These are phyloP conservation scores for Acanthamoeba lenticulata DNA, from an alignment of 208 protist genomes.

Conservation along the genomic window DNA sequence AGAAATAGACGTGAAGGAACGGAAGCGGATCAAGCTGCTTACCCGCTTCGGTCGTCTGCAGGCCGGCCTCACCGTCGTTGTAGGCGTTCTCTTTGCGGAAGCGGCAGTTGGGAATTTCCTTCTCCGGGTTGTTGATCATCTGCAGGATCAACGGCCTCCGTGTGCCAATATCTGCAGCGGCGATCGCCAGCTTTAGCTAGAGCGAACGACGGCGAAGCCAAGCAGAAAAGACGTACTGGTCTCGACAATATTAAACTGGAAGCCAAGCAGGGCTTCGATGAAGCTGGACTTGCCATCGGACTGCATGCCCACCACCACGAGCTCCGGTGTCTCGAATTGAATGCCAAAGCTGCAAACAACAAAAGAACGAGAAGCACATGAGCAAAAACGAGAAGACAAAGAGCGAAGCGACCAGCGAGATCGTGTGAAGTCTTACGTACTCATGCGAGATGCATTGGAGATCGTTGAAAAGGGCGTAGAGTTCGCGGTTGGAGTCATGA, in stretches of 20 bases:
- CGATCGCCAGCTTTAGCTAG: not conserved
- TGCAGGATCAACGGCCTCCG: slow-evolving; percentile 83
- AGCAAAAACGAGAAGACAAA: not conserved
- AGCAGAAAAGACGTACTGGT: slow-evolving; percentile 66
- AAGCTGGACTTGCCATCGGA: slow-evolving; percentile 85
- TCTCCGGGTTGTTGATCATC: slow-evolving; percentile 83
- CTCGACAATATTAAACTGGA: slow-evolving; percentile 86
- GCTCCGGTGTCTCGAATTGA: slow-evolving; percentile 80
- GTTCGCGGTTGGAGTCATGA: slow-evolving; percentile 72
- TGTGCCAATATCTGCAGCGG: slow-evolving; percentile 78
- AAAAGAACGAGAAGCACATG: slow-evolving; percentile 11
- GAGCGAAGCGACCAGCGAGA: not conserved
- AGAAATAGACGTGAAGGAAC: not conserved
- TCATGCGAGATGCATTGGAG: slow-evolving; percentile 83
- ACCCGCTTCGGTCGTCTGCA: not conserved
- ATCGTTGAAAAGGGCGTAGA: slow-evolving; percentile 84
- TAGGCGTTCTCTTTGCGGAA: slow-evolving; percentile 80
- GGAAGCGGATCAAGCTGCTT: not conserved
- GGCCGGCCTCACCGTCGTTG: not conserved
- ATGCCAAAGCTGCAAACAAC: slow-evolving; percentile 77
- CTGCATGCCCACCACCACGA: slow-evolving; percentile 86
- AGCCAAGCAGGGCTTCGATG: slow-evolving; percentile 84
- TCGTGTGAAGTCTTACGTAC: slow-evolving; percentile 29
- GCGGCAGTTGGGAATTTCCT: slow-evolving; percentile 73
- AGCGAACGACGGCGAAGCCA: not conserved